Base-by-base conservation (phyloP, 140 eudicot genomes). In the Stevia rebaudiana region DNA sequence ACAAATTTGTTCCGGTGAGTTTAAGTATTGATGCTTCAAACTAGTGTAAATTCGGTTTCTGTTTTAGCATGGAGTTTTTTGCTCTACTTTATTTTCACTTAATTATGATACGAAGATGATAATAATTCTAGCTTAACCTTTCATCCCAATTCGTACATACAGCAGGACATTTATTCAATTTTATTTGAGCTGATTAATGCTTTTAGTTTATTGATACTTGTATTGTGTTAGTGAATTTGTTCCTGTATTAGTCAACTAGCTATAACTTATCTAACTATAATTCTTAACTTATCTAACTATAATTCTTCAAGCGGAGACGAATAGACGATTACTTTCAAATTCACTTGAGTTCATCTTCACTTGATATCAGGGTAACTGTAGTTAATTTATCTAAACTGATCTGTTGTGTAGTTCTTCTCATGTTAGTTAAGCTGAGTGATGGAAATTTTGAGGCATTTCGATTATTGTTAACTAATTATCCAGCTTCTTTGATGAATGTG, bases 401-500 rank as follows among this genome's bases (percentile, higher is more conserved):
- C 40, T 58, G 19, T 30, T 43, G 47, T 43, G 36, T 28, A 16
- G 37, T 57, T 57, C 12, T 23, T 68, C 54, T 44, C 30, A 3
- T 31, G 60, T 56, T 57, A 56, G 42, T 4, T 43, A 47, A 28
- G 13, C 35, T 6, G 44, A 55, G 65, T 12, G 65, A 30, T 54
- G 25, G 43, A 40, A 9, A 15, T 23, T 54, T 54, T 41, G 43
- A 17, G 66, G 37, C 28, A 17, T 18, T 43, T 58, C 30, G 3
- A 8, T 61, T 8, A 6, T 36, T 40, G 41, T 3, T 17, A 37
- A 11, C 46, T 50, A 31, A 51, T 50, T 30, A 25, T 36, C 43
- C n/a, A 24, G 21, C 19, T 53, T 42, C 43, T 53, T 31, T 73
- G 30, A 43, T 23, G 61, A 44, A 46, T 70, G 39, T 47, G 67